Evolutionary conservation across 2,329 filamentous ascomycete species (phyloP).

Genomic region (Hyphodiscus sp.): DNA sequence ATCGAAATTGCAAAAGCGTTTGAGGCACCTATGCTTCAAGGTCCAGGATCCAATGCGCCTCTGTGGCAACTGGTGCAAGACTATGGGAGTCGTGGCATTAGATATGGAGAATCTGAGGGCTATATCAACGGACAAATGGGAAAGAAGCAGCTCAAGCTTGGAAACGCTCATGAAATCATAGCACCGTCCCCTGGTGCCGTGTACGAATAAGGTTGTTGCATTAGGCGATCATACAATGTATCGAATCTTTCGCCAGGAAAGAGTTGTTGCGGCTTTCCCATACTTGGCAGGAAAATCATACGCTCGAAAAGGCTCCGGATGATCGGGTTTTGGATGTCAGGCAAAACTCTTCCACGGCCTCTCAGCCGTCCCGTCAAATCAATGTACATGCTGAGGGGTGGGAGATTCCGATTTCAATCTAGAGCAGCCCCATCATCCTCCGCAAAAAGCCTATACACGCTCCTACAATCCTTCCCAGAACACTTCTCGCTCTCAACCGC

Average conservation of each 20-base stretch:
- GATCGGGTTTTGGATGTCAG: too few species aligned
- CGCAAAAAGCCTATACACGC: not conserved
- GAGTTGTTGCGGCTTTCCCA: too few species aligned
- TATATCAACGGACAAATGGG: not conserved
- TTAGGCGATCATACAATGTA: not conserved
- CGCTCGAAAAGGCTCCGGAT: too few species aligned
- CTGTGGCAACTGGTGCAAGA: not conserved
- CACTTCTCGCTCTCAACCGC: not conserved
- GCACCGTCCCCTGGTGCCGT: not conserved
- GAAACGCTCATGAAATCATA: not conserved
- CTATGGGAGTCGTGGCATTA: not conserved
- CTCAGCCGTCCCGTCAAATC: too few species aligned
- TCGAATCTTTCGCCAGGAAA: too few species aligned
- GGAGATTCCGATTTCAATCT: not conserved
- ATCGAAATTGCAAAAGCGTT: conserved; percentile 15
- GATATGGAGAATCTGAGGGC: conserved; percentile 4
- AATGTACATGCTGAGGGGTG: not conserved
- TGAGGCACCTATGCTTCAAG: conserved; percentile 9
- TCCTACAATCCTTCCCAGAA: not conserved
- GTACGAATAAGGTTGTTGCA: not conserved
- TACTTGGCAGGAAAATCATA: too few species aligned
- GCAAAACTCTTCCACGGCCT: too few species aligned
- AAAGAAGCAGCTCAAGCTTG: not conserved
- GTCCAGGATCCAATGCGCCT: conserved; percentile 6
- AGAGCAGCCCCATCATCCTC: not conserved